Base-by-base conservation (phyloP, 805 yeast genomes). In the Kazachstania bromeliacearum region DNA sequence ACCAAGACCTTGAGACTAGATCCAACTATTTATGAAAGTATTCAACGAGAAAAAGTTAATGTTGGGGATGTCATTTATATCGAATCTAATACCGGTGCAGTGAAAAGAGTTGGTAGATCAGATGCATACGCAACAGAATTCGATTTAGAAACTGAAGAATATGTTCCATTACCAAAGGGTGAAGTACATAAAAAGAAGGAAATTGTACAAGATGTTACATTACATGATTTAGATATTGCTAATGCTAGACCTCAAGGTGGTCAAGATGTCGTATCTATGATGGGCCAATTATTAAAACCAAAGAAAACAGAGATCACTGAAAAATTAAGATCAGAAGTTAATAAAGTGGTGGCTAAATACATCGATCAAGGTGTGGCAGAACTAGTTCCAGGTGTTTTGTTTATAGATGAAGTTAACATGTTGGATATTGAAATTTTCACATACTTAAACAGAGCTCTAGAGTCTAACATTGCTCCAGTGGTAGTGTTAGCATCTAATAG, bases 351-450 rank as follows among this genome's bases (percentile, higher is more conserved):
- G 25, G 80, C 85, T 50, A 87, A 87, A 61, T 92, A 94, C 68
- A 89, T 89, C 41, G 96, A 89, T 61, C 96, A 92, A 66, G 98
- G 98, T 42, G 84, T 89, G 36, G 99, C 99, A 9, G 97, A 89
- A 63, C 71, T 92, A 33, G 84, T 92, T 40, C 99, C 99, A 2
- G 99, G 99, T 52, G 99, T 92, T 17, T 68, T 92, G 50, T 92
- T 92, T 62, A 92, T 92, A 50, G 99, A 92, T 63, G 99, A 92
- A 66, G 97, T 88, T 30, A 94, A 92, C 66, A 92, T 92, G 98
- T 71, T 92, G 51, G 98, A 92, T 58, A 80, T 92, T 44, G 99
- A 92, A 68, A 85, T 94, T 59, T 92, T 92, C 67, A 85, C 98
- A 9, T 92, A 84, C 60, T 68, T 92, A 53, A 92, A 92, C 68